phyloP scores from a whole-genome alignment of 1,284 basidiomycete species.

The Rhodotorula glutinis region DNA sequence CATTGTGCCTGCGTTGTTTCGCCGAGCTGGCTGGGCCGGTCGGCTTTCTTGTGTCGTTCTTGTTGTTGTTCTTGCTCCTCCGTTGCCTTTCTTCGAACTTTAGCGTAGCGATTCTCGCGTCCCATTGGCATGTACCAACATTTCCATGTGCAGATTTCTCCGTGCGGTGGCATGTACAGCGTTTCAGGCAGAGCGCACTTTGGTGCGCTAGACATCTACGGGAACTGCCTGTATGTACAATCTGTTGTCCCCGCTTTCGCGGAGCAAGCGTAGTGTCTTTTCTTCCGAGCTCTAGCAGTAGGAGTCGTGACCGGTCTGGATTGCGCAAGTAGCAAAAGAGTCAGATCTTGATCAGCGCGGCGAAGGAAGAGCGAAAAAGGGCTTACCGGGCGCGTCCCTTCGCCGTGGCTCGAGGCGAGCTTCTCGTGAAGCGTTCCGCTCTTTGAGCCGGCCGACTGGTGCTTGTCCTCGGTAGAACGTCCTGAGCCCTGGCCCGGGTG shows the following conservation, averaged over 20 bases:
- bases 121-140: background rate
- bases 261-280: background rate
- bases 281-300: background rate
- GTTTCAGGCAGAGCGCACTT: too few species aligned
- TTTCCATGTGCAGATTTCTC: background rate
- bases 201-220: too few species aligned
- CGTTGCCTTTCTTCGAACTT: background rate
- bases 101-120: background rate
- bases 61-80: constrained; percentile 3
- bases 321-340: background rate
- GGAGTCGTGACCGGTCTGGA: constrained; percentile 10
- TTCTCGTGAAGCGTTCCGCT: constrained; percentile 12
- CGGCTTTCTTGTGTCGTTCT: too few species aligned
- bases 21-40: background rate
- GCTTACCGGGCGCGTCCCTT: constrained; percentile 26
- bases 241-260: too few species aligned
- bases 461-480: background rate
- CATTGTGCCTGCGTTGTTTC: background rate
- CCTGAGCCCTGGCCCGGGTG: constrained; percentile 10
- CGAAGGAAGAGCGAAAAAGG: background rate
- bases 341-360: background rate
- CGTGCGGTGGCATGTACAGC: background rate
- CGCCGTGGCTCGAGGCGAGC: constrained; percentile 27
- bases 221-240: too few species aligned
- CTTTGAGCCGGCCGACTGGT: background rate